These are phyloP conservation scores for Leishmania amazonensis DNA, from an alignment of 208 protist genomes.

Conservation along the genomic window DNA sequence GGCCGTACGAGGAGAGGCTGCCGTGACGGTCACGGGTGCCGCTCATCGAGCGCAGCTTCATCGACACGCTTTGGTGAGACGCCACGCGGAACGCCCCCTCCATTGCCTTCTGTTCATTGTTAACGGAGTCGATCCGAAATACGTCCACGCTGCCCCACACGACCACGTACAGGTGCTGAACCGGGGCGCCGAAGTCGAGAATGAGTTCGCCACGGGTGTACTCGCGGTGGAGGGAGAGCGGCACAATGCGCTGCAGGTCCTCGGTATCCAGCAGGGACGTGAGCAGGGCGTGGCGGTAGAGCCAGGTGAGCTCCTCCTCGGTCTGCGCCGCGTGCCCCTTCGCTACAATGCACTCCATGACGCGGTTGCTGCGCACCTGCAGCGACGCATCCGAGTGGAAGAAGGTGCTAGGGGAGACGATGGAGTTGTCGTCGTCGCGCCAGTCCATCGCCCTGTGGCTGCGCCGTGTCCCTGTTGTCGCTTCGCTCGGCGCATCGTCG, in stretches of 20 bases:
- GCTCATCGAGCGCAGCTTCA: not conserved
- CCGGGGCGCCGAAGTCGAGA: slow-evolving; percentile 24
- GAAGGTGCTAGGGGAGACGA: slow-evolving; percentile 47
- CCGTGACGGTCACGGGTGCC: not conserved
- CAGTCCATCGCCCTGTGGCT: slow-evolving; percentile 34
- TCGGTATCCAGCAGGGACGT: slow-evolving; percentile 50
- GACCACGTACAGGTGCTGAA: slow-evolving; percentile 65
- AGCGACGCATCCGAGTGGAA: slow-evolving; percentile 32
- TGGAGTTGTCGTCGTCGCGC: slow-evolving; percentile 52
- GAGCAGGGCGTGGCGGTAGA: slow-evolving; percentile 58
- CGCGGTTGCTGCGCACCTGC: slow-evolving; percentile 46
- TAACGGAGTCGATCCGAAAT: slow-evolving; percentile 42
- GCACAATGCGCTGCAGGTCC: slow-evolving; percentile 46
- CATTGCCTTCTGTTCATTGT: slow-evolving; percentile 30
- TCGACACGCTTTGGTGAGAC: slow-evolving; percentile 20
- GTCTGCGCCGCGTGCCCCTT: slow-evolving; percentile 42
- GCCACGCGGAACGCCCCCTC: slow-evolving; percentile 36
- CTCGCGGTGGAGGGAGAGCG: slow-evolving; percentile 63
- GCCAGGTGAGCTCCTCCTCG: slow-evolving; percentile 53
- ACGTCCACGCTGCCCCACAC: slow-evolving; percentile 81
- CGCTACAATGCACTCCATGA: slow-evolving; percentile 58
- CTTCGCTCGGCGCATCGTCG: slow-evolving; percentile 17
- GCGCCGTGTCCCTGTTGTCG: slow-evolving; percentile 23
- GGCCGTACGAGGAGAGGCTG: slow-evolving; percentile 15
- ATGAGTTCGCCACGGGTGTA: slow-evolving; percentile 68